Evolutionary conservation across 768 basidiomycete species (phyloP), one percentile per base, ranked within the genome.

Genomic region (Suillus fuscotomentosus): DNA sequence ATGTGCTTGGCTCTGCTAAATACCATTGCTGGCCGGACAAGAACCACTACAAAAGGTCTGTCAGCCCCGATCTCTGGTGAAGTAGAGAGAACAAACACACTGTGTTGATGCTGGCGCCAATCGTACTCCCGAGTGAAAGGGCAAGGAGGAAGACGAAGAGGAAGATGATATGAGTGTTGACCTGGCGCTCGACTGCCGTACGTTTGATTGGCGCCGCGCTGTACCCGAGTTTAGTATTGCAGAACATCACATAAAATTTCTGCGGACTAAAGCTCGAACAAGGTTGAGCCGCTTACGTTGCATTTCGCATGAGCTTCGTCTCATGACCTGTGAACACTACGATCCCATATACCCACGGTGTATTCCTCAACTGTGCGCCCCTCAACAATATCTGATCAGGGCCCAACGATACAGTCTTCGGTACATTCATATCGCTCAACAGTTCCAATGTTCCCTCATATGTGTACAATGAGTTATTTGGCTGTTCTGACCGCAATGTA

Each of bases 291-390:
- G 81, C 94, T 79, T 72, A 95, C 95, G 96, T 98, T 50, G 97
- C 97, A 71, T 99, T 99, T 65, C 94, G 86, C 95, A 99, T 96
- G 43, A 99, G 77, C 76, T 99, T 99, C 22, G 97, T 99, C 81
- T 99, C 96, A 72, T 99, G 97, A 0, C 97, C 97, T 0, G 95
- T 97, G 70, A 95, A 98, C 48, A 99, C 91, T 41, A 89, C 90
- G 9, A 99, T 73, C 14, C 96, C 97, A 75, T 98, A 99, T 36
- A 92, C 86, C 97, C 97, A 99, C 10, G 91, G 88, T 2, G 97
- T 99, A 75, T 99, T 99, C 63, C 97, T 84, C 63, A 99, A 75
- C 74, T 99, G 97, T 36, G 97, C 96, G 1, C 97, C 97, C 39
- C 97, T 88, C 47, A 99, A 81, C 13, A 99, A 83, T 71, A 99